Evolutionary conservation across 2,329 filamentous ascomycete species (phyloP), one percentile per base, ranked within the genome.

Genomic region (Alternaria dauci): DNA sequence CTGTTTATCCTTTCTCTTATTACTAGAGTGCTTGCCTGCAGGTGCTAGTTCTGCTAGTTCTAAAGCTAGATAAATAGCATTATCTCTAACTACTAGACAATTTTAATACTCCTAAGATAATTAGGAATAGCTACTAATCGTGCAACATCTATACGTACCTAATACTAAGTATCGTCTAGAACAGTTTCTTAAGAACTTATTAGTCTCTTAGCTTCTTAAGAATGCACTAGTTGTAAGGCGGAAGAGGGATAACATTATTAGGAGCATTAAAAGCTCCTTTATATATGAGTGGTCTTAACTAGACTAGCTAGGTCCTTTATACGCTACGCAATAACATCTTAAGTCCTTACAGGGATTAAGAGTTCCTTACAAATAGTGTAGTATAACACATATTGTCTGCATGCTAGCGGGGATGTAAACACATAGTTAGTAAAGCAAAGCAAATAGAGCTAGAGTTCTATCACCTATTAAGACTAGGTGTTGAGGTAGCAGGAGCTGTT

Each of bases 151-250:
- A 41, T 30, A 42, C 12, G 42, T 52, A 52, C 25, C 50, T 52
- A 11, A 52, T 52, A 52, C 26, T 42, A 41, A 16, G 36, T 52
- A 41, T 52, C 18, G 25, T 52, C 36, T 41, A n/a, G 11, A 52
- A 52, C 32, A 38, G 36, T 52, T 20, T 52, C 25, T 52, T 52
- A 16, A 42, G 50, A 52, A 52, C 25, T 32, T n/a, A 52, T 52
- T 11, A 42, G 25, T 42, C n/a, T 41, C 8, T 52, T 52, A 16
- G 36, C 50, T 52, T 39, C 12, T 52, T 14, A 16, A 39, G 36
- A 16, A 52, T 32, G 16, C 9, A 42, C 25, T n/a, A n/a, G 26
- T 20, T 32, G 11, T 30, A 12, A 52, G 26, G n/a, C 16, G n/a
- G 36, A 41, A 52, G n/a, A 52, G n/a, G 36, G 50, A 52, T 41